phyloP scores from a whole-genome alignment of 345 rosid species.

The Eucalyptus tenuipes region DNA sequence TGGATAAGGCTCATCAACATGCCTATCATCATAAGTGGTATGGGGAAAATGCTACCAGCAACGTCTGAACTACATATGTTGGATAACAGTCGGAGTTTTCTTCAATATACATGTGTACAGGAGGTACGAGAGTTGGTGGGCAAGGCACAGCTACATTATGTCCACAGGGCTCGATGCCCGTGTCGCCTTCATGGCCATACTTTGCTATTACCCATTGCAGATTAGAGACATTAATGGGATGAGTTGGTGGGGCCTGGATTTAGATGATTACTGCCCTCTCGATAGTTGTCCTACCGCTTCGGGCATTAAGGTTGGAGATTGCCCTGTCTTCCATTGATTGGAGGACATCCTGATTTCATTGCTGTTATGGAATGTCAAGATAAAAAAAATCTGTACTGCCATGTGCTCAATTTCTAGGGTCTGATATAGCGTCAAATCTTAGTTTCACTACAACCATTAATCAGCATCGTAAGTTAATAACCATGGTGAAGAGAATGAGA shows the following conservation, averaged over 20 bases:
- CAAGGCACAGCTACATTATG: slow-evolving; percentile 25
- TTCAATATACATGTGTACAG: slow-evolving; percentile 14
- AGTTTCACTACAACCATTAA: neutral
- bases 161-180: slow-evolving; percentile 40
- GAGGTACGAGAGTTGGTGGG: slow-evolving; percentile 36
- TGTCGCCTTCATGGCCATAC: slow-evolving; percentile 27
- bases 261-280: slow-evolving; percentile 30
- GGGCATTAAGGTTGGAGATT: slow-evolving; percentile 17
- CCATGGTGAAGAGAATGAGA: neutral
- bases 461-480: neutral
- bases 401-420: neutral
- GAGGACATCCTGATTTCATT: neutral
- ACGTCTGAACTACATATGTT: slow-evolving; percentile 11
- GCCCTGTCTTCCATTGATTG: slow-evolving; percentile 5
- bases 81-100: slow-evolving; percentile 22
- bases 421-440: neutral
- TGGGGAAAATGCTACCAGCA: slow-evolving; percentile 14
- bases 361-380: neutral
- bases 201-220: slow-evolving; percentile 21
- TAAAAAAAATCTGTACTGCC: neutral
- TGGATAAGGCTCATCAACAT: slow-evolving; percentile 31
- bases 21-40: slow-evolving; percentile 16
- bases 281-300: slow-evolving; percentile 31
- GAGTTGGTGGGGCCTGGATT: slow-evolving; percentile 36
- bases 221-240: slow-evolving; percentile 12